Base-by-base conservation (phyloP, 2,329 filamentous ascomycete genomes). In the Paraphaeosphaeria sporulosa region DNA sequence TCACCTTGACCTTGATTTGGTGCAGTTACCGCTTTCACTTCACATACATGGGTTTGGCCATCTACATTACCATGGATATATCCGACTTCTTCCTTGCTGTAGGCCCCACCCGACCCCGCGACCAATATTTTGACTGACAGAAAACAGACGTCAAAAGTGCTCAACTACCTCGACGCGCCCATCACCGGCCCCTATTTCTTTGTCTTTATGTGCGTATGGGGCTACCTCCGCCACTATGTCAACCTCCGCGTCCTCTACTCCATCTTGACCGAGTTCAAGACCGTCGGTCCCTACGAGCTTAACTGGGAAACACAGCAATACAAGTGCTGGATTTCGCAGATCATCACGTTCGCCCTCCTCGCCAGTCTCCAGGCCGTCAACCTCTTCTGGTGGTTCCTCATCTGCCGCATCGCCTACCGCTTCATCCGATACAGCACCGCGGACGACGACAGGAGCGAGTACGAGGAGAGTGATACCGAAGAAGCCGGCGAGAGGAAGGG, bases 21-120 rank as follows among this genome's bases (percentile, higher is more conserved):
- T 82, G 94, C 73, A 95, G 91, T 82, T 98, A 97, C 81, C 89
- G 93, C 62, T 98, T 97, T 83, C 94, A 98, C 80, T 98, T 97
- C 78, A 96, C 93, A 21, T 94, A 97, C 80, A 96, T 98, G 76
- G 94, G 94, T 27, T 81, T 97, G 57, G 92, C 93, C 21, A 93
- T 98, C 36, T 98, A 97, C 79, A 93, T 95, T 63, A 97, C 94
- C 10, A 93, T 96, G 79, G 94, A 98, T 75, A 91, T 97, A 63
- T 93, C 90, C 61, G 94, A 97, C 78, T 97, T 97, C 81, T 97
- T 97, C 86, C 86, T 97, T 47, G 94, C 94, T 40, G 91, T 94
- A 86, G 80, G 89, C 77, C n/a, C 3, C 4, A 19, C 48, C 36
- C 7, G 12, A 12, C 21, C 30, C 19, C 30, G 13, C 17, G 12